phyloP scores from a whole-genome alignment of 1,139 yeast genomes.

The Kodamaea ohmeri region DNA sequence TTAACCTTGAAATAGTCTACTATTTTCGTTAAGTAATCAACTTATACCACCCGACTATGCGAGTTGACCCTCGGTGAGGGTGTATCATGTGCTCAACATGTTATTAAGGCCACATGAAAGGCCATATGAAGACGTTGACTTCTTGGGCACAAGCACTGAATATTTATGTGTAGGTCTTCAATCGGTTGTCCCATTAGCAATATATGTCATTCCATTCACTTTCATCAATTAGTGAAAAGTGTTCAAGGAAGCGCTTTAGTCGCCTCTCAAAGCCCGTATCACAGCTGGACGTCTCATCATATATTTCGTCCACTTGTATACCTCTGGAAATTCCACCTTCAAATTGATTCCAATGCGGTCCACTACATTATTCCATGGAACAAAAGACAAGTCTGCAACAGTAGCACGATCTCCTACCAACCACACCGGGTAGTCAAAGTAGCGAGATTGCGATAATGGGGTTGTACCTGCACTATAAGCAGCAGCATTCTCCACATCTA shows the following conservation, averaged over 20 bases:
- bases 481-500: conserved; percentile 85
- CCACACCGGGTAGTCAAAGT: conserved; percentile 94
- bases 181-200: too few relatives aligned
- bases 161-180: too few relatives aligned
- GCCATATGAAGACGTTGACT: too few relatives aligned
- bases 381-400: conserved; percentile 87
- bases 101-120: too few relatives aligned
- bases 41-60: too few relatives aligned
- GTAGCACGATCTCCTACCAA: conserved; percentile 88
- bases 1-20: too few relatives aligned
- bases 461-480: conserved; percentile 88
- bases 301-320: conserved; percentile 90
- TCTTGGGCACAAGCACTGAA: too few relatives aligned
- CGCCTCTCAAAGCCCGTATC: conserved; percentile 71
- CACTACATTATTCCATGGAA: conserved; percentile 96
- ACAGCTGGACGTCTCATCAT: conserved; percentile 91
- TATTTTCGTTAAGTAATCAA: too few relatives aligned
- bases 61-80: too few relatives aligned
- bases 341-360: conserved; percentile 88
- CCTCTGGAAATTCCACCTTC: conserved; percentile 89
- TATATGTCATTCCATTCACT: too few relatives aligned
- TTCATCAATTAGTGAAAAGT: background rate
- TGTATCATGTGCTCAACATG: too few relatives aligned
- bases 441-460: conserved; percentile 79
- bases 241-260: conserved; percentile 23